Conservation (phyloP, 148 eudicot genomes). For the Amaranthus hypochondriacus region DNA sequence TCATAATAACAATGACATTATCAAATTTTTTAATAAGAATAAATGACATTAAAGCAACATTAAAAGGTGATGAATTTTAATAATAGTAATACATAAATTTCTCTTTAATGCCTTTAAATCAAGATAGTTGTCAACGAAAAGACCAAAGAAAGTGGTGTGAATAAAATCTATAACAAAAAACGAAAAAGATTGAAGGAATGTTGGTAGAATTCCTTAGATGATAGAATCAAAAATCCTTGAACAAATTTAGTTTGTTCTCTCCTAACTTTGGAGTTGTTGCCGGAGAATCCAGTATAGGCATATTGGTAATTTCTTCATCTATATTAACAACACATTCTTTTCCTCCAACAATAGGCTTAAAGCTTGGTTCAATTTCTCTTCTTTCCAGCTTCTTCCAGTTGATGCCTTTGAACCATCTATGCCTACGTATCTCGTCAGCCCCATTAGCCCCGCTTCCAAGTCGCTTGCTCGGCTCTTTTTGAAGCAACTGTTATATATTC, state of each 20-base stretch:
- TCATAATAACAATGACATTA: no score
- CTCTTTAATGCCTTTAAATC: no score
- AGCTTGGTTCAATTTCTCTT: conserved; percentile 39
- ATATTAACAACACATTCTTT: conserved; percentile 38
- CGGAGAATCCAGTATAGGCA: conserved; percentile 44
- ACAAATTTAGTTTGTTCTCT: conserved; percentile 15
- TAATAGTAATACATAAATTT: no score
- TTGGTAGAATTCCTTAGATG: no score
- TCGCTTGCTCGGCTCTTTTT: conserved; percentile 42
- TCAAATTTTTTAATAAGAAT: no score
- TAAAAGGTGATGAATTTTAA: no score
- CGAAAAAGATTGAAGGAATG: no score
- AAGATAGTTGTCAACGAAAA: no score
- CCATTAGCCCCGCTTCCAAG: conserved; percentile 35
- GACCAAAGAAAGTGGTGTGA: no score
- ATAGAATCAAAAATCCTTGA: conserved; percentile 29
- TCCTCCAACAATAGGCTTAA: conserved; percentile 37
- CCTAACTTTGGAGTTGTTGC: conserved; percentile 35
- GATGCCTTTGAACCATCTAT: conserved; percentile 47
- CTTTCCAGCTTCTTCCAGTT: conserved; percentile 54
- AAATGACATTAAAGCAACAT: no score
- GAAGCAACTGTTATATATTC: conserved; percentile 30
- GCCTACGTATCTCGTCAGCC: conserved; percentile 36
- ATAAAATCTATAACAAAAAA: no score
- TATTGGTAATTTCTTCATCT: conserved; percentile 33